phyloP scores from a whole-genome alignment of 768 basidiomycete genomes.

The Collybiopsis confluens region DNA sequence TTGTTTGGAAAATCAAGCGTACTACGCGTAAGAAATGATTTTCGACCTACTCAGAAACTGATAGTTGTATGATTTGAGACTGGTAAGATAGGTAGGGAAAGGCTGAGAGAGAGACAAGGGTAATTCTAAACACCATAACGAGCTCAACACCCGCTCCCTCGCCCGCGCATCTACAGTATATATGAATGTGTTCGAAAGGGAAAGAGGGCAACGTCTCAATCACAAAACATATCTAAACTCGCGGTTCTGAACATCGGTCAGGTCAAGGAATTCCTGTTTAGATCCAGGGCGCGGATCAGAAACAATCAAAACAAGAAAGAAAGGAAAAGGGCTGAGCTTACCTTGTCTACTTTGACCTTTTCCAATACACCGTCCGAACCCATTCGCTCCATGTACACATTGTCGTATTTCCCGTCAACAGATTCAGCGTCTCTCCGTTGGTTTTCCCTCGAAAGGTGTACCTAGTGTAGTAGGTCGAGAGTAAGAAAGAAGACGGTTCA shows the following conservation, averaged over 20 bases:
- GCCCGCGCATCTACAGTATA: too few species aligned
- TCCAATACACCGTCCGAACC: neutral
- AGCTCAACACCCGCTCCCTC: too few species aligned
- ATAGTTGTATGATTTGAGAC: too few species aligned
- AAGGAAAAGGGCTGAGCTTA: neutral
- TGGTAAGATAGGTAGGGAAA: too few species aligned
- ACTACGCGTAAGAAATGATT: too few species aligned
- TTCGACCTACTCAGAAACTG: too few species aligned
- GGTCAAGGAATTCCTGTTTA: constrained; percentile 67
- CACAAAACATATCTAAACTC: constrained; percentile 72
- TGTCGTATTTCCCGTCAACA: neutral
- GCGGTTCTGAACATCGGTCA: constrained; percentile 69
- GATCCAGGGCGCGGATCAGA: too few species aligned
- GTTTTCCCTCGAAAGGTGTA: constrained; percentile 52
- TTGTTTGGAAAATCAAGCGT: too few species aligned
- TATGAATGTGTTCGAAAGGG: too few species aligned
- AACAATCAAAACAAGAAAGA: neutral
- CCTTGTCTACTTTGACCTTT: constrained; percentile 6
- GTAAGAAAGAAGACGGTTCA: constrained; percentile 38
- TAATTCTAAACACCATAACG: too few species aligned
- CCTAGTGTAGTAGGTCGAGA: constrained; percentile 9
- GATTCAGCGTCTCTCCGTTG: constrained; percentile 52
- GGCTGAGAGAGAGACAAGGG: too few species aligned
- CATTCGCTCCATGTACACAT: neutral
- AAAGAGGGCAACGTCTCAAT: too few species aligned